These are phyloP conservation scores for Fusarium drepaniforme DNA, from an alignment of 2,329 filamentous ascomycete genomes.

Conservation along the genomic window DNA sequence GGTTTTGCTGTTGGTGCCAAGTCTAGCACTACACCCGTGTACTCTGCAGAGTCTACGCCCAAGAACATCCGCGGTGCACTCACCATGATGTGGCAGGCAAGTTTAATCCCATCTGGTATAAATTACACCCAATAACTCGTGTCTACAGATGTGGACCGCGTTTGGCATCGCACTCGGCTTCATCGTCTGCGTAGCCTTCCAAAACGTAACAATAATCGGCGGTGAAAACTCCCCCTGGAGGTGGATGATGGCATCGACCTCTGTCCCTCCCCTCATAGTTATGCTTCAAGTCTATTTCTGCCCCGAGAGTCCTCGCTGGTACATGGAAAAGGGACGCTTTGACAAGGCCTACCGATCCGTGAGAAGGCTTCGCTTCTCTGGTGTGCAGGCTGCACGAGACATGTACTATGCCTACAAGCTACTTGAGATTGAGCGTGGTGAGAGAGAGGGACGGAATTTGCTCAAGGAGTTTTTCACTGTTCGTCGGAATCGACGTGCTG, in stretches of 20 bases:
- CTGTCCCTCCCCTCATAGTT: constrained; percentile 65
- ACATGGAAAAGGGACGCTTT: constrained; percentile 62
- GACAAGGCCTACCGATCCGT: constrained; percentile 60
- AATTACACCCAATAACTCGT: neutral
- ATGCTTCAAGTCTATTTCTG: constrained; percentile 65
- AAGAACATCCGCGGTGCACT: constrained; percentile 54
- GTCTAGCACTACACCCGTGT: constrained; percentile 51
- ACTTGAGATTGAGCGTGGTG: constrained; percentile 46
- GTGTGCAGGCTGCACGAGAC: constrained; percentile 63
- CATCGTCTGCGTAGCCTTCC: constrained; percentile 49
- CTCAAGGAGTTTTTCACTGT: constrained; percentile 54
- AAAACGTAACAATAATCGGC: constrained; percentile 49
- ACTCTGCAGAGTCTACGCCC: constrained; percentile 52
- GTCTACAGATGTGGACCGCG: constrained; percentile 44
- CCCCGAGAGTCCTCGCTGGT: constrained; percentile 66
- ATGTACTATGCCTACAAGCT: constrained; percentile 62
- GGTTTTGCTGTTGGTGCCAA: constrained; percentile 55
- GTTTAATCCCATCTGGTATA: neutral
- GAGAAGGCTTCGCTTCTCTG: constrained; percentile 58
- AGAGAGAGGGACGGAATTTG: constrained; percentile 46
- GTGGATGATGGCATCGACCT: constrained; percentile 62
- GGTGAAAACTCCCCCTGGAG: constrained; percentile 47
- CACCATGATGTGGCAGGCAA: constrained; percentile 53
- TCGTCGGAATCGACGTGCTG: constrained; percentile 51
- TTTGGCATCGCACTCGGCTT: constrained; percentile 57